Base-by-base conservation (phyloP, 2,329 filamentous ascomycete species). In the Stenocarpella maydis region DNA sequence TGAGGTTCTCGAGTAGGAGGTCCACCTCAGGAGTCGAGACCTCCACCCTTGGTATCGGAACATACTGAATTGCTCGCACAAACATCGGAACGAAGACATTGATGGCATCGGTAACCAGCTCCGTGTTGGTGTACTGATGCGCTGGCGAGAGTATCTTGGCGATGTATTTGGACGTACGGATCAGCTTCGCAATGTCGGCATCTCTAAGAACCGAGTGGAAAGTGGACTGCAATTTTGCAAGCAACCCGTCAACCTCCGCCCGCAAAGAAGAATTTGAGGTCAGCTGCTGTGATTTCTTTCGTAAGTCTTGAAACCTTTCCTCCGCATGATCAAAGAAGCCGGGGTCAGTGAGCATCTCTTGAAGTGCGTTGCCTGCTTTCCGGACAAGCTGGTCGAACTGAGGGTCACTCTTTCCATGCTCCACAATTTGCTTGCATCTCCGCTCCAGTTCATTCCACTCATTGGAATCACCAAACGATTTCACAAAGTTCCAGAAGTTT, bases 41-140 rank as follows among this genome's bases (percentile, higher is more conserved):
- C 78, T 98, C 95, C n/a, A 98, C 80, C 5, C 95, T 91, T 0
- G 95, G 95, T 65, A 98, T 96, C 0, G 95, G 95, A 4, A 98
- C 83, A 79, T 94, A 94, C 77, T 98, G 94, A 39, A 98, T 85
- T 2, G 89, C 88, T 73, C 93, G 86, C 69, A 98, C 87, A 4
- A 94, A 76, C 15, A 94, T 82, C 0, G 95, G 95, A 6, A 96
- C 84, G 77, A 98, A 95, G 15, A 95, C 89, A 70, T 95, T 91
- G 73, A 94, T 85, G 3, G 89, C 83, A 77, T 98, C 95, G 2
- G 89, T 85, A 4, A 96, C 81, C 1, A 98, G 84, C 34, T 94
- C 91, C 0, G 84, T 82, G 76, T 95, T 95, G 24, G 88, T 85
- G 65, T 88, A 86, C 4, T 86, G 80, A 69, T 91, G 86, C 0